These are phyloP conservation scores for Globisporangium viniferum DNA, from an alignment of 352 stramenopile species.

Conservation along the genomic window DNA sequence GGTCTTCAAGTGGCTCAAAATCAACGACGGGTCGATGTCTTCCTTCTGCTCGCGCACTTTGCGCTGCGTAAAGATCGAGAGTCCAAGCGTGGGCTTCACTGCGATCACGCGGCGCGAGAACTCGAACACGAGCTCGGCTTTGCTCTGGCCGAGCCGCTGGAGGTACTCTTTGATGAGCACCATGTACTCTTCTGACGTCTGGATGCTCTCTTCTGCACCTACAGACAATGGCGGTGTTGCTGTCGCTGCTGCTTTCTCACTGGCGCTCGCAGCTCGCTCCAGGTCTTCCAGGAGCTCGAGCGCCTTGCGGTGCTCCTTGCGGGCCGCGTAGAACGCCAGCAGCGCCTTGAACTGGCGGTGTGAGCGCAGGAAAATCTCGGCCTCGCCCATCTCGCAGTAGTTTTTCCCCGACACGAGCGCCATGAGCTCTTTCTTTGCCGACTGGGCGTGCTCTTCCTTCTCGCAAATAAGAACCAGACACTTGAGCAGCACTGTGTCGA, in stretches of 20 bases:
- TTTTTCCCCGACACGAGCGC: slow-evolving; percentile 52
- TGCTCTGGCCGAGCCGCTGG: slow-evolving; percentile 53
- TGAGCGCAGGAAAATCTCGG: slow-evolving; percentile 73
- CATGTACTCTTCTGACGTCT: slow-evolving; percentile 50
- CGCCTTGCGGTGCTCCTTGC: slow-evolving; percentile 73
- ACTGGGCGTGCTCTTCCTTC: slow-evolving; percentile 30
- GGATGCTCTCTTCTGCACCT: slow-evolving; percentile 17
- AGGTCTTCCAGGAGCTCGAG: slow-evolving; percentile 81
- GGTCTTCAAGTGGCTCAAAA: slow-evolving; percentile 71
- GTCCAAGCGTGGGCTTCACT: slow-evolving; percentile 44
- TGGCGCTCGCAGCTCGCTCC: slow-evolving; percentile 47
- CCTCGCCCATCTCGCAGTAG: slow-evolving; percentile 68
- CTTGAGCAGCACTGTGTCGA: slow-evolving; percentile 83
- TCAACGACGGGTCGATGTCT: slow-evolving; percentile 61
- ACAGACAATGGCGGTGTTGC: slow-evolving; percentile 4
- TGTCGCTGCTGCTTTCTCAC: slow-evolving; percentile 1
- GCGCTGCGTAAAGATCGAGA: slow-evolving; percentile 80
- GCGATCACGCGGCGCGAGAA: slow-evolving; percentile 73
- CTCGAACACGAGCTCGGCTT: slow-evolving; percentile 73
- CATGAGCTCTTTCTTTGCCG: slow-evolving; percentile 44
- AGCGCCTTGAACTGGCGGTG: slow-evolving; percentile 59
- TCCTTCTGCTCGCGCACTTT: slow-evolving; percentile 37
- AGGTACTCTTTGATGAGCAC: slow-evolving; percentile 67
- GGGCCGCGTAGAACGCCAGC: slow-evolving; percentile 64
- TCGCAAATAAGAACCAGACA: slow-evolving; percentile 69